Evolutionary conservation across 164 flowering plant species (phyloP).

Genomic region (Liquidambar formosana): DNA sequence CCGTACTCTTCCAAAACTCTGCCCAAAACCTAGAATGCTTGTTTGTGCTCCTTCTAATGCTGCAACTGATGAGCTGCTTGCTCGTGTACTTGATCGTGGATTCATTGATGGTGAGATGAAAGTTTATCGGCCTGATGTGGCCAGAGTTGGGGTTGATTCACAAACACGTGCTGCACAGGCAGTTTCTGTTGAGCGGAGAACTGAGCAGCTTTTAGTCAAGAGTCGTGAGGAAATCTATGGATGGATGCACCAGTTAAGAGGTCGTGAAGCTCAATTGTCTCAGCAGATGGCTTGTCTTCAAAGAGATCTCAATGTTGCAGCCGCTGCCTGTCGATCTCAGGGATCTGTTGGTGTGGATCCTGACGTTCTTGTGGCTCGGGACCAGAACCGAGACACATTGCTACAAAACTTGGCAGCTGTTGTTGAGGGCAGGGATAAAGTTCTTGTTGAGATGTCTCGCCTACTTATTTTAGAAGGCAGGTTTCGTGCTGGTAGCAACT

Average conservation of each 20-base stretch:
- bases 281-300: conserved; percentile 74
- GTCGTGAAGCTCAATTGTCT: conserved; percentile 64
- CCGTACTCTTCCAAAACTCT: conserved; percentile 86
- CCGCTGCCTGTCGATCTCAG: conserved; percentile 75
- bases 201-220: conserved; percentile 78
- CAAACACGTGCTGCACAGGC: conserved; percentile 98
- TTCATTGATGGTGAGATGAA: conserved; percentile 99
- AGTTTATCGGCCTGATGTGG: conserved; percentile 93
- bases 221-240: conserved; percentile 67
- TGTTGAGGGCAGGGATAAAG: conserved; percentile 84
- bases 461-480: conserved; percentile 70
- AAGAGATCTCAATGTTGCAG: conserved; percentile 73
- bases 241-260: conserved; percentile 74
- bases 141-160: conserved; percentile 95
- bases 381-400: conserved; percentile 74
- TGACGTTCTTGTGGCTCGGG: conserved; percentile 81
- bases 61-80: conserved; percentile 93
- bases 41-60: conserved; percentile 99
- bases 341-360: conserved; percentile 99
- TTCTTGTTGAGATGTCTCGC: conserved; percentile 86
- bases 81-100: conserved; percentile 98
- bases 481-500: conserved; percentile 64
- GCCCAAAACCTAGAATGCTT: conserved; percentile 96
- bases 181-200: conserved; percentile 96
- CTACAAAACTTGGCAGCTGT: conserved; percentile 88